Base-by-base conservation (phyloP, 1,284 basidiomycete genomes). In the Puccinia novopanici region DNA sequence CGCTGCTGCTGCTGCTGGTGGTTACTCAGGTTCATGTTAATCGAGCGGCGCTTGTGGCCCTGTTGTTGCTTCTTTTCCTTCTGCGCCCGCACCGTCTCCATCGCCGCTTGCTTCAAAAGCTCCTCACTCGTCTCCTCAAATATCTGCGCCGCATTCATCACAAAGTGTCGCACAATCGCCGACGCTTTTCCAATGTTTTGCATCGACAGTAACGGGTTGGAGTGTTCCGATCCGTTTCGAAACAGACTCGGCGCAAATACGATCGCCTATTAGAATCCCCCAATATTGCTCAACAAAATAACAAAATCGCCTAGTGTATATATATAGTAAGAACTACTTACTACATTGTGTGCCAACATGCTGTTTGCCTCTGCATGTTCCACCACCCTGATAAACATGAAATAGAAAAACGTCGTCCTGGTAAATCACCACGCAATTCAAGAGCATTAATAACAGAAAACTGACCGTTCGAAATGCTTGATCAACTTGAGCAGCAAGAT, bases 171-270 rank as follows among this genome's bases (percentile, higher is more conserved):
- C n/a, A 78, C 76, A 22, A 78, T 71, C 52, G 76, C 76, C 22
- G 76, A 78, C 8, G 76, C 76, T 71, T 78, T 78, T 59, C 76
- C 76, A 3, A 78, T 78, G 40, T 78, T 78, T 61, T 78, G 76
- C 76, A 78, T 78, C 27, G 76, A 78, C 27, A 78, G 67, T 70
- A 78, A 61, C n/a, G 76, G 76, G 70, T 78, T 78, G 15, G 65
- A 70, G 42, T 70, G 65, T 71, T 78, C 76, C 12, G 76, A 78
- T 71, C 76, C 76, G 48, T 61, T 78, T 55, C 76, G 30, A 70
- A 78, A 78, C 19, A 78, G 27, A 71, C 76, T 78, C 0, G 76
- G 76, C 27, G 76, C 76, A 59, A 78, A 78, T 4, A 78, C 76
- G 27, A 78, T 78, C 15, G 76, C 76, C 76, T 78, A 34, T 30